Conservation (phyloP, 129 eudicot genomes). For the Flaveria brownii region DNA sequence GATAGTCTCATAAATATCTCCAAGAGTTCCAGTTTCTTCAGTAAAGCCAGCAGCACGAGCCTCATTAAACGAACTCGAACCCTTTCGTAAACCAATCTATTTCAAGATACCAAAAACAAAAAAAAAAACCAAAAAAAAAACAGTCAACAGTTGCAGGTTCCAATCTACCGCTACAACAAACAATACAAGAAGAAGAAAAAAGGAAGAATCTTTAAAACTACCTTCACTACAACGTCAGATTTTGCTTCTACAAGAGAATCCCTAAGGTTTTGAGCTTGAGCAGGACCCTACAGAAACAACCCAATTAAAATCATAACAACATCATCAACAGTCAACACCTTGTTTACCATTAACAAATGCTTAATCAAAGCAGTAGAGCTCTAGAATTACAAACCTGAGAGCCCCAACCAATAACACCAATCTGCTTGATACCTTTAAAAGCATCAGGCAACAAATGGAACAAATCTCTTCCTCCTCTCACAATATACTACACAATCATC, state of each 20-base stretch:
- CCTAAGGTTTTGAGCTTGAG: conserved; percentile 94
- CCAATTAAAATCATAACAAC: not conserved
- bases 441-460: conserved; percentile 81
- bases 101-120: not conserved
- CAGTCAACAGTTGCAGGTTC: not conserved
- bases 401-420: conserved; percentile 98
- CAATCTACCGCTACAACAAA: not conserved
- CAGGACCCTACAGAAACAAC: conserved; percentile 66
- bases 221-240: conserved; percentile 91
- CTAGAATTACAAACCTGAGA: conserved; percentile 68
- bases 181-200: not conserved
- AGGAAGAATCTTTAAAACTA: not conserved
- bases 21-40: conserved; percentile 91
- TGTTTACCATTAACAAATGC: no score
- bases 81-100: conserved; percentile 93
- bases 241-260: conserved; percentile 86
- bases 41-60: conserved; percentile 94
- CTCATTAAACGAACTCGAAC: conserved; percentile 87
- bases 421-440: conserved; percentile 86
- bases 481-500: conserved; percentile 62
- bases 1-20: conserved; percentile 84
- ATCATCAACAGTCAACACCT: not conserved
- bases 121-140: not conserved
- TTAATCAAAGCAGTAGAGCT: not conserved
- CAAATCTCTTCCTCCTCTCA: conserved; percentile 92